phyloP scores from a whole-genome alignment of 352 stramenopile species.

The Phytopythium boreale region DNA sequence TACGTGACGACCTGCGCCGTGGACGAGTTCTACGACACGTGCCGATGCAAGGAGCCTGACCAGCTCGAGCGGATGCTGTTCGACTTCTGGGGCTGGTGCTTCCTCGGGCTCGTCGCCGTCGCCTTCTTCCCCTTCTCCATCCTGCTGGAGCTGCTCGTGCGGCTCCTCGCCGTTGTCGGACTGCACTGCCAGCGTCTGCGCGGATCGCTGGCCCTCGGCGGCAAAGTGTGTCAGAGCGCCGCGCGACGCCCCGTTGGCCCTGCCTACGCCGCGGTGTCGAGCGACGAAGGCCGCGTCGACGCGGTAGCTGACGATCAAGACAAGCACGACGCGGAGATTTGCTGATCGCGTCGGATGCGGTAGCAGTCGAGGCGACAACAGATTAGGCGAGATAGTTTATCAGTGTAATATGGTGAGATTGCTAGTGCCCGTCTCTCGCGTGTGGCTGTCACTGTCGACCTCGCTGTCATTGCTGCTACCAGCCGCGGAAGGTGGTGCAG shows the following conservation, averaged over 20 bases:
- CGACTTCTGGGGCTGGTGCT: slow-evolving; percentile 5
- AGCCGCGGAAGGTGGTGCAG: neutral
- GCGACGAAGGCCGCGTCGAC: neutral
- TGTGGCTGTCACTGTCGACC: slow-evolving; percentile 5
- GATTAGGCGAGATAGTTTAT: neutral
- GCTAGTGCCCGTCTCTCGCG: too few relatives aligned
- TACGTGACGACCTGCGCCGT: slow-evolving; percentile 75
- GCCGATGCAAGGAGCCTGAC: slow-evolving; percentile 36
- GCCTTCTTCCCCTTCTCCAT: slow-evolving; percentile 6
- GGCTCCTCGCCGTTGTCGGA: neutral
- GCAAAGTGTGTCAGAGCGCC: neutral
- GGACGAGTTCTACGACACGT: slow-evolving; percentile 62
- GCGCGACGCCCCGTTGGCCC: neutral
- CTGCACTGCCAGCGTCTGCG: slow-evolving; percentile 2
- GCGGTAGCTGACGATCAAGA: neutral
- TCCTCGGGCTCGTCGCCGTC: neutral
- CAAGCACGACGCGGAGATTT: neutral
- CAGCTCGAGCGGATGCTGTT: slow-evolving; percentile 17
- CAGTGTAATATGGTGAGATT: neutral
- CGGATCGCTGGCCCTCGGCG: neutral
- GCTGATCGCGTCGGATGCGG: neutral
- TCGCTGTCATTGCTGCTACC: neutral
- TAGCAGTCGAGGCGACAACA: neutral
- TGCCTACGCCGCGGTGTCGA: neutral
- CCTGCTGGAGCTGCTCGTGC: slow-evolving; percentile 3